These are phyloP conservation scores for Penicillium sp. DNA, from an alignment of 2,329 filamentous ascomycete species.

Conservation along the genomic window DNA sequence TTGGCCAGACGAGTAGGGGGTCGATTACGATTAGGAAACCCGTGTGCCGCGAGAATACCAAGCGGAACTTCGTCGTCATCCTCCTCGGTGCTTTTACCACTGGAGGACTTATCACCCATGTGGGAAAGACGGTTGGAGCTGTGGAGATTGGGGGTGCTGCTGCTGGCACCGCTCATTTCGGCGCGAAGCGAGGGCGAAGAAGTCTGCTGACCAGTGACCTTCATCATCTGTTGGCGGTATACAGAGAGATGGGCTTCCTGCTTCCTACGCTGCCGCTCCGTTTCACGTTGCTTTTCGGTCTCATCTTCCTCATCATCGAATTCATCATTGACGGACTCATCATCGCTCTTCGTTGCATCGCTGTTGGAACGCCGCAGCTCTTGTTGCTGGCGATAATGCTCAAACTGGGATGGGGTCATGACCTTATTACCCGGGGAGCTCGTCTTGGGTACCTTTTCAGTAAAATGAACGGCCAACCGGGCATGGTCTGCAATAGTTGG, in stretches of 20 bases:
- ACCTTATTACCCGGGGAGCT: constrained; percentile 67
- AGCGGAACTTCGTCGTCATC: constrained; percentile 88
- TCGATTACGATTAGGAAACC: constrained; percentile 78
- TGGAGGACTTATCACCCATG: constrained; percentile 41
- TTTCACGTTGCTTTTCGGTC: constrained; percentile 71
- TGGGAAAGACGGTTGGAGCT: constrained; percentile 45
- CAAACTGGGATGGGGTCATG: constrained; percentile 89
- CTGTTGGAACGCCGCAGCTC: constrained; percentile 69
- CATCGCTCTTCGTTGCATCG: constrained; percentile 51
- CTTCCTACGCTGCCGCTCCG: constrained; percentile 77
- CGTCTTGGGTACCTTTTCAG: constrained; percentile 40
- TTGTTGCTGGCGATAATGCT: constrained; percentile 70
- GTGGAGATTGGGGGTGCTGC: constrained; percentile 66
- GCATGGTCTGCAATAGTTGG: constrained; percentile 46
- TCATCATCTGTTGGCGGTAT: constrained; percentile 96
- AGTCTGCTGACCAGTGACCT: constrained; percentile 77
- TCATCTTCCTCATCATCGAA: constrained; percentile 82
- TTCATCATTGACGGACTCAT: constrained; percentile 63
- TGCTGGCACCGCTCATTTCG: constrained; percentile 58
- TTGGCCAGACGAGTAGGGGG: constrained; percentile 70
- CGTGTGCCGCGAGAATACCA: constrained; percentile 84
- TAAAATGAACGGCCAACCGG: constrained; percentile 51
- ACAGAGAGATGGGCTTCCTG: constrained; percentile 89
- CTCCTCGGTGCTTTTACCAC: constrained; percentile 54
- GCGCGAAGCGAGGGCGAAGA: constrained; percentile 57